Conservation (phyloP, 305 asterid genomes). For the Fraxinus xanthoxyloides region DNA sequence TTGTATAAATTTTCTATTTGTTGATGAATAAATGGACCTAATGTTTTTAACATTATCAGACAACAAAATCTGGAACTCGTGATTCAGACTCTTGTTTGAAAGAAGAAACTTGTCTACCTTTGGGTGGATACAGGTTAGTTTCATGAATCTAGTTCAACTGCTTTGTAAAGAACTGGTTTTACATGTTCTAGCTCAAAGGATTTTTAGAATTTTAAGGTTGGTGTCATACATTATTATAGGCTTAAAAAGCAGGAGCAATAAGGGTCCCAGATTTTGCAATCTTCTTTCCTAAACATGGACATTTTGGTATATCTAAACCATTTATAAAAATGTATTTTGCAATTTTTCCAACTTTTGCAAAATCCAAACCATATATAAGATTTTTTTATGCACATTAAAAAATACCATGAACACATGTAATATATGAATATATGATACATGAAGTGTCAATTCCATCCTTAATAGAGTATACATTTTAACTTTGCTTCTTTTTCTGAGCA, state of each 20-base stretch:
- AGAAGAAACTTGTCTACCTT: slow-evolving; percentile 84
- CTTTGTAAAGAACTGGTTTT: not conserved
- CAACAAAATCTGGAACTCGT: slow-evolving; percentile 86
- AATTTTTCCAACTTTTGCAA: not conserved
- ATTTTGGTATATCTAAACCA: not conserved
- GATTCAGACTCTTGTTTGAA: slow-evolving; percentile 86
- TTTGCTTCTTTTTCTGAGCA: not conserved
- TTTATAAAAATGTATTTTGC: not conserved
- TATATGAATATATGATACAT: not conserved
- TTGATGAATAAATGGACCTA: slow-evolving; percentile 18
- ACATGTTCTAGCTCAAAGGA: not conserved
- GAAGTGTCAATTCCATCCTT: not conserved
- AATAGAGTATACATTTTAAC: not conserved
- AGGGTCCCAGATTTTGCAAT: not conserved
- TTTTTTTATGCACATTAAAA: not conserved
- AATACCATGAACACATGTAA: too few relatives aligned
- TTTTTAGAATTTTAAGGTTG: not conserved
- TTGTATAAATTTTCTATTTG: slow-evolving; percentile 1
- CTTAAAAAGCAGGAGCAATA: not conserved
- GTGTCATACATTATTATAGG: not conserved
- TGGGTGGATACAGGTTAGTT: slow-evolving; percentile 99
- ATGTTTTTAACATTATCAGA: slow-evolving; percentile 42
- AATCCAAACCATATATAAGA: not conserved
- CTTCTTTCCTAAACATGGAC: not conserved
- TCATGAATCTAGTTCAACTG: slow-evolving; percentile 14